phyloP scores from a whole-genome alignment of 1,284 basidiomycete genomes.

The Pisolithus thermaeus region DNA sequence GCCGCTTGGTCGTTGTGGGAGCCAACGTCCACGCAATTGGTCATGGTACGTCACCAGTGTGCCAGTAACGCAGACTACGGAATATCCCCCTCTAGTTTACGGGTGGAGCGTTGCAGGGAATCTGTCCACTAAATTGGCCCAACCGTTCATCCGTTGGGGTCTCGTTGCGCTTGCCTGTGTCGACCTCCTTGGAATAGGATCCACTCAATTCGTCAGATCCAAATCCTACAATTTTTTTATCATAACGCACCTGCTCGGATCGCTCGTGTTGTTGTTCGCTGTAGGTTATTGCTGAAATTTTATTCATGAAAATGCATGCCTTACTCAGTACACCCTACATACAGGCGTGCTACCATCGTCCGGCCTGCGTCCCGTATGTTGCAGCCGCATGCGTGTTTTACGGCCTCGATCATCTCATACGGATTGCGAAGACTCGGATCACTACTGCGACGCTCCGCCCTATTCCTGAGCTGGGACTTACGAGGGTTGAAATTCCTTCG shows the following conservation, averaged over 20 bases:
- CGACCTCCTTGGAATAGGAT: slow-evolving; percentile 50
- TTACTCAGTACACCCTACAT: background rate
- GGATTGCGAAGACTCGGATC: slow-evolving; percentile 60
- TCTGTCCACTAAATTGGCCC: slow-evolving; percentile 30
- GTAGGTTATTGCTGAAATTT: slow-evolving; percentile 29
- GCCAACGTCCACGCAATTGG: slow-evolving; percentile 62
- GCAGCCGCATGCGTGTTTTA: slow-evolving; percentile 51
- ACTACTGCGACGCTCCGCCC: slow-evolving; percentile 48
- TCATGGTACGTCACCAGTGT: slow-evolving; percentile 40
- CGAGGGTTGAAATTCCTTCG: slow-evolving; percentile 51
- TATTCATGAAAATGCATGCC: background rate
- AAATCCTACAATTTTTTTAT: slow-evolving; percentile 54
- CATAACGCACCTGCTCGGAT: slow-evolving; percentile 41
- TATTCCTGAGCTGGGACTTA: slow-evolving; percentile 51
- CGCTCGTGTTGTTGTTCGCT: slow-evolving; percentile 40
- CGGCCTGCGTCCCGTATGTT: slow-evolving; percentile 41
- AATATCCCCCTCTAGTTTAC: slow-evolving; percentile 42
- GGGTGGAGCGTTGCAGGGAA: slow-evolving; percentile 46
- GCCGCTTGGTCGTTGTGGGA: slow-evolving; percentile 55
- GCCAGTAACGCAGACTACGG: background rate
- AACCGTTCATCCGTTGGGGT: slow-evolving; percentile 41
- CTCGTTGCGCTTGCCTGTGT: slow-evolving; percentile 44
- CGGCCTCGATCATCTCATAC: slow-evolving; percentile 57
- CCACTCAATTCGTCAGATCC: slow-evolving; percentile 42
- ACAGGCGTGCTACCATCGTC: slow-evolving; percentile 44